Conservation (phyloP, 495 filamentous ascomycete species). For the Cenococcum geophilum region DNA sequence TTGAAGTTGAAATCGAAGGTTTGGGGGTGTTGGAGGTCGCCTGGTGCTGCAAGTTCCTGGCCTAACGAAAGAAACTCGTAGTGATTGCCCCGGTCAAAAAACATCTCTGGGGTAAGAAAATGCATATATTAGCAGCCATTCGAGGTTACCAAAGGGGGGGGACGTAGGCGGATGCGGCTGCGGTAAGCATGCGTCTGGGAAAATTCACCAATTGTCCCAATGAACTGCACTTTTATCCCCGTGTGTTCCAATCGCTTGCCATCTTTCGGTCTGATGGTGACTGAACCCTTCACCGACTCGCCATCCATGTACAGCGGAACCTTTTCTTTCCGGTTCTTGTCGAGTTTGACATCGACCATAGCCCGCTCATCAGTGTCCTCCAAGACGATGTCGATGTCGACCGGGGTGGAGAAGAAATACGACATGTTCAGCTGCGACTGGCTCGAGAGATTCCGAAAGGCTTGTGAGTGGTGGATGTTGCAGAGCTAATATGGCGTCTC, state of each 20-base stretch:
- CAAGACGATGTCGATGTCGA: conserved; percentile 98
- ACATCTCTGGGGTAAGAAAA: conserved; percentile 68
- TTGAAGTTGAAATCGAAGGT: conserved; percentile 99
- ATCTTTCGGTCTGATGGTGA: conserved; percentile 95
- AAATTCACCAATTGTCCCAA: conserved; percentile 84
- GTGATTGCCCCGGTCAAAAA: conserved; percentile 98
- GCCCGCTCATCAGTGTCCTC: conserved; percentile 88
- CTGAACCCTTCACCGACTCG: conserved; percentile 92
- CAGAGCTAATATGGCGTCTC: not conserved
- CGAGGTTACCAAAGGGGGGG: not conserved
- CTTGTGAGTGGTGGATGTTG: not conserved
- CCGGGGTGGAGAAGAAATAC: conserved; percentile 94
- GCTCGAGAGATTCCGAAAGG: not conserved
- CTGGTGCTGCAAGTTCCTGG: conserved; percentile 91
- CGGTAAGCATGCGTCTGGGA: not conserved
- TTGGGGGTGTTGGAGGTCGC: conserved; percentile 96
- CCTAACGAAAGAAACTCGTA: conserved; percentile 97
- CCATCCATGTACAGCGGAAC: conserved; percentile 96
- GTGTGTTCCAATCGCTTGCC: conserved; percentile 97
- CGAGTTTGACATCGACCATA: conserved; percentile 94
- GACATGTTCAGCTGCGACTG: conserved; percentile 56
- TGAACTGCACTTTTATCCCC: conserved; percentile 99
- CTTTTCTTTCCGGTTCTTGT: conserved; percentile 95
- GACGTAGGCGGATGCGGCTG: conserved; percentile 73
- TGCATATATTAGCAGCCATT: not conserved